phyloP scores from a whole-genome alignment of 2,329 filamentous ascomycete species.

The Paraphoma sp. region DNA sequence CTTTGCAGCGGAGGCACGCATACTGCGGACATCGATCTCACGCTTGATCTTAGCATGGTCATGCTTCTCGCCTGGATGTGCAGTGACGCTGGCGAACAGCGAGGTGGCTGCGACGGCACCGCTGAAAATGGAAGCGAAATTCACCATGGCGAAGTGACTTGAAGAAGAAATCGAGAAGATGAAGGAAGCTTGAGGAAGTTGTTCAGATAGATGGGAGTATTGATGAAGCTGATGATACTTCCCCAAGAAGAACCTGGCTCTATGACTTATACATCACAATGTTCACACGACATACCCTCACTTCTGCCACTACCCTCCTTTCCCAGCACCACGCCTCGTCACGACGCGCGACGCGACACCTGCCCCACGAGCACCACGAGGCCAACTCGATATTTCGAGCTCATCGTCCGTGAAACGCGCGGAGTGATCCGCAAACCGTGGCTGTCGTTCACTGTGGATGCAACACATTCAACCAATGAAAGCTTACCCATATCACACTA shows the following conservation, averaged over 20 bases:
- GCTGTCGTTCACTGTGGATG: background rate
- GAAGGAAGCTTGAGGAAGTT: background rate
- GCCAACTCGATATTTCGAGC: background rate
- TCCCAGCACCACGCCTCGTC: background rate
- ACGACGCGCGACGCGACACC: background rate
- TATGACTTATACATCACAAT: background rate
- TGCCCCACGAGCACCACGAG: background rate
- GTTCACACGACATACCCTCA: background rate
- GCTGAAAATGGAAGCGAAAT: slow-evolving; percentile 5
- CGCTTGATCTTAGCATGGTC: slow-evolving; percentile 37
- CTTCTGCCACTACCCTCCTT: background rate
- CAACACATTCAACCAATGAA: background rate
- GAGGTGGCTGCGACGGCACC: slow-evolving; percentile 22
- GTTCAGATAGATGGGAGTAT: background rate
- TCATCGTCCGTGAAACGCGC: background rate
- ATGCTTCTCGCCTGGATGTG: slow-evolving; percentile 45
- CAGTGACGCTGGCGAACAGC: slow-evolving; percentile 21
- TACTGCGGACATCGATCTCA: slow-evolving; percentile 33
- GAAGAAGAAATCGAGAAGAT: background rate
- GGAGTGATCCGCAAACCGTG: background rate
- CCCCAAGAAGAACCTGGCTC: background rate
- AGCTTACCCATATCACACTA: background rate
- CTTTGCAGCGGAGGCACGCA: slow-evolving; percentile 8
- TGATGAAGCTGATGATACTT: background rate
- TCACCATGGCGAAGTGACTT: background rate